Conservation (phyloP, 1,139 yeast species). For the Citeromyces hawaiiensis region DNA sequence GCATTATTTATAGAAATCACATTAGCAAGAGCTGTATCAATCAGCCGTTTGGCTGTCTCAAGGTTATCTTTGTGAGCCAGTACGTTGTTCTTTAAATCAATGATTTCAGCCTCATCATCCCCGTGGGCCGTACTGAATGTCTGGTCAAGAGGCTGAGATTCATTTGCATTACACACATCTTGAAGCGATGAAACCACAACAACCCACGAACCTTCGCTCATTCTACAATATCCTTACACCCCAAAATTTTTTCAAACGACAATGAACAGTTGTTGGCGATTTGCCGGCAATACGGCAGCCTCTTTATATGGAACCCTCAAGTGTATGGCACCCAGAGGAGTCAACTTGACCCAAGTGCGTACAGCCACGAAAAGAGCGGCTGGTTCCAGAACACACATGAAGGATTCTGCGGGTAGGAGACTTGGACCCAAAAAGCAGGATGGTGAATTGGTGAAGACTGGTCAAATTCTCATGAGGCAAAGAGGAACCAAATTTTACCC, state of each 20-base stretch:
- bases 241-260: not conserved
- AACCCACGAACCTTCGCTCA: constrained; percentile 51
- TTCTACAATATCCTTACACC: not conserved
- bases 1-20: constrained; percentile 5
- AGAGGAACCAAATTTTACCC: constrained; percentile 96
- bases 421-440: constrained; percentile 85
- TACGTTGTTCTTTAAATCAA: constrained; percentile 25
- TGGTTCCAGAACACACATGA: constrained; percentile 85
- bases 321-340: not conserved
- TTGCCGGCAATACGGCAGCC: not conserved
- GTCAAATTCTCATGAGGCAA: constrained; percentile 89
- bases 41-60: constrained; percentile 27
- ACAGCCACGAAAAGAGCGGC: constrained; percentile 90
- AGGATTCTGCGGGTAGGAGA: constrained; percentile 92
- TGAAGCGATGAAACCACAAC: constrained; percentile 51
- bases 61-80: constrained; percentile 42
- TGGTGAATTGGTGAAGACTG: constrained; percentile 54
- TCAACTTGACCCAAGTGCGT: constrained; percentile 39
- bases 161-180: constrained; percentile 52
- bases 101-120: constrained; percentile 24
- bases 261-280: not conserved
- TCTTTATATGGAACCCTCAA: not conserved
- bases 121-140: constrained; percentile 18
- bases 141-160: constrained; percentile 36
- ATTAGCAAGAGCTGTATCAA: constrained; percentile 5